A percentile compares a stretch with the other conserved stretches of the same genome.
These are phyloP conservation scores for Margaritispora aquatica DNA, from an alignment of 495 filamentous ascomycete species.

Conservation along the genomic window DNA sequence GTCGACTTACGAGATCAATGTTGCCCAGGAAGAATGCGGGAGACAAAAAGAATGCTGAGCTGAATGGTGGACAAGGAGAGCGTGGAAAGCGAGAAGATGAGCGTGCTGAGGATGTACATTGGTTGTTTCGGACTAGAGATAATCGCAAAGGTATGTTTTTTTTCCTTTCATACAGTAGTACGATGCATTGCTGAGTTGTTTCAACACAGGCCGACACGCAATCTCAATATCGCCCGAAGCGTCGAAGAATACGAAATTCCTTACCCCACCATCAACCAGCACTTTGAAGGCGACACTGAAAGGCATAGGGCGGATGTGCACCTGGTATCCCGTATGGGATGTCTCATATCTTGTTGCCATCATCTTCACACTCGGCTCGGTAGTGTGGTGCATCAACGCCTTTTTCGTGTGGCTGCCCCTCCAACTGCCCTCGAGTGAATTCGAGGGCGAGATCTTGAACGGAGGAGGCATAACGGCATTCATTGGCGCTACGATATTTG, in stretches of 20 bases:
- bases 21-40: conserved; percentile 2
- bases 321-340: conserved; percentile 58
- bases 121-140: conserved; percentile 12
- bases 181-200: not conserved
- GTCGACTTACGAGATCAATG: not conserved
- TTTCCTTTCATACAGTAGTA: too few relatives aligned
- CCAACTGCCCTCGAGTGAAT: conserved; percentile 44
- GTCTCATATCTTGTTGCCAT: conserved; percentile 60
- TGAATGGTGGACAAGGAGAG: not conserved
- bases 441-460: conserved; percentile 40
- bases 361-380: conserved; percentile 55
- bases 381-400: conserved; percentile 62
- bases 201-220: conserved; percentile 47
- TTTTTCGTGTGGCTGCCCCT: conserved; percentile 64
- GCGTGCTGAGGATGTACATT: conserved; percentile 15
- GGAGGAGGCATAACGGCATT: conserved; percentile 61
- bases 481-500: conserved; percentile 65
- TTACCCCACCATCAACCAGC: conserved; percentile 39
- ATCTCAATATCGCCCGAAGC: conserved; percentile 36
- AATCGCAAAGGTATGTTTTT: conserved; percentile 16
- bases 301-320: conserved; percentile 51
- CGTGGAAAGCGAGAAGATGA: conserved; percentile 3
- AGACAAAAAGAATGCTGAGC: not conserved
- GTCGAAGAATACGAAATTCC: conserved; percentile 23
- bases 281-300: conserved; percentile 30